Percentiles rank a stretch among this genome's conserved stretches.
Evolutionary conservation across 805 yeast species (phyloP).

Genomic region (Candida maris): DNA sequence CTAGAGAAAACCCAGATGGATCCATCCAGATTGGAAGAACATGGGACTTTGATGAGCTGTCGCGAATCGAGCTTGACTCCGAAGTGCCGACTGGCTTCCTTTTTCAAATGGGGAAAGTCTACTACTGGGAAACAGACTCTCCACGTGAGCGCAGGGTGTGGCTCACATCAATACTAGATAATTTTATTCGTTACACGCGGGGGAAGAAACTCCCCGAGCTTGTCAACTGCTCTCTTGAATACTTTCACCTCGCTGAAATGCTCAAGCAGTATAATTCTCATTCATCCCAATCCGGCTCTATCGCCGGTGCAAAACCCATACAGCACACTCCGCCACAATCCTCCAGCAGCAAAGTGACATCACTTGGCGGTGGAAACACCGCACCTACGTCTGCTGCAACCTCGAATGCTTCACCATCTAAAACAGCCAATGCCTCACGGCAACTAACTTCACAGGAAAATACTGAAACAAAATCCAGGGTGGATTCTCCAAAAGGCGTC

Average conservation of each 20-base stretch:
- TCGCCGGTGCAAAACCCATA: not conserved
- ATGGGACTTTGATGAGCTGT: slow-evolving; percentile 78
- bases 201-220: slow-evolving; percentile 50
- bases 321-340: slow-evolving; percentile 11
- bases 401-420: slow-evolving; percentile 3
- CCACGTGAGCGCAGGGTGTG: slow-evolving; percentile 59
- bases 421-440: slow-evolving; percentile 1
- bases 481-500: no score
- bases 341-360: slow-evolving; percentile 7
- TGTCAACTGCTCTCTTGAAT: slow-evolving; percentile 41
- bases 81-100: slow-evolving; percentile 54
- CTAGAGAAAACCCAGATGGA: slow-evolving; percentile 72
- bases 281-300: not conserved
- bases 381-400: slow-evolving; percentile 14
- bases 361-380: slow-evolving; percentile 10
- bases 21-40: slow-evolving; percentile 87
- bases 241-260: slow-evolving; percentile 32
- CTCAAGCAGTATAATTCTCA: slow-evolving; percentile 8
- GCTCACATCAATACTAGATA: slow-evolving; percentile 47
- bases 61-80: slow-evolving; percentile 49
- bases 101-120: slow-evolving; percentile 65
- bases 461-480: not conserved
- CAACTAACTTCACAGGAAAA: no score
- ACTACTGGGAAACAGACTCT: slow-evolving; percentile 74
- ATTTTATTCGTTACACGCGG: slow-evolving; percentile 51